Evolutionary conservation across 192 early-diverging fungal species (phyloP).

Genomic region (Lobosporangium transversale): DNA sequence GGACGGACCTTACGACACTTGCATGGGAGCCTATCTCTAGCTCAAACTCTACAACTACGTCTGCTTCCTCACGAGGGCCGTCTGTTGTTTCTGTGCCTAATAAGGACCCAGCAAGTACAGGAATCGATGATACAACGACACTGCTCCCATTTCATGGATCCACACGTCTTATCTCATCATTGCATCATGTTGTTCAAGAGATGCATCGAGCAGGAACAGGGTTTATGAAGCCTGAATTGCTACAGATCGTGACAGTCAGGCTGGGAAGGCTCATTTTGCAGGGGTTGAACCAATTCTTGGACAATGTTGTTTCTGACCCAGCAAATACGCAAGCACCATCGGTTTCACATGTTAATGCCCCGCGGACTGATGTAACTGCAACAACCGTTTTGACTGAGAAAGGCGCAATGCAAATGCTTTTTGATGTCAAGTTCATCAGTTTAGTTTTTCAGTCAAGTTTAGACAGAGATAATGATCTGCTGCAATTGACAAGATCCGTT

Average conservation of each 20-base stretch:
- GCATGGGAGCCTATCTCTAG: slow-evolving; percentile 61
- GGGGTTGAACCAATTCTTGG: slow-evolving; percentile 22
- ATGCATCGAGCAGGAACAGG: slow-evolving; percentile 43
- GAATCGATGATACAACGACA: slow-evolving; percentile 23
- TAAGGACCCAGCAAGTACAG: slow-evolving; percentile 7
- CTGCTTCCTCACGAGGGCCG: not conserved
- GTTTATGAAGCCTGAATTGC: slow-evolving; percentile 36
- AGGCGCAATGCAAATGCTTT: slow-evolving; percentile 71
- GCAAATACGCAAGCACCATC: not conserved
- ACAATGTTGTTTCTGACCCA: not conserved
- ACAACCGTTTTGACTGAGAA: slow-evolving; percentile 56
- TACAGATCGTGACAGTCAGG: slow-evolving; percentile 15
- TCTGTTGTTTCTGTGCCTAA: not conserved
- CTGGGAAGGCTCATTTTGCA: slow-evolving; percentile 6
- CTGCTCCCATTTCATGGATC: slow-evolving; percentile 42
- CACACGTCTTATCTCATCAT: slow-evolving; percentile 20
- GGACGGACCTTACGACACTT: slow-evolving; percentile 54
- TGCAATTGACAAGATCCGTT: slow-evolving; percentile 17
- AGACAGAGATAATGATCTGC: slow-evolving; percentile 16
- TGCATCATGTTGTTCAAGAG: slow-evolving; percentile 43
- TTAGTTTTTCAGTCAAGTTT: slow-evolving; percentile 56
- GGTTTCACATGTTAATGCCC: not conserved
- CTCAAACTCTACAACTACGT: not conserved
- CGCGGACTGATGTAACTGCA: not conserved
- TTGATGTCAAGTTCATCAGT: slow-evolving; percentile 65